These are phyloP conservation scores for Ophiostoma perfectum DNA, from an alignment of 2,329 filamentous ascomycete species.

Conservation along the genomic window DNA sequence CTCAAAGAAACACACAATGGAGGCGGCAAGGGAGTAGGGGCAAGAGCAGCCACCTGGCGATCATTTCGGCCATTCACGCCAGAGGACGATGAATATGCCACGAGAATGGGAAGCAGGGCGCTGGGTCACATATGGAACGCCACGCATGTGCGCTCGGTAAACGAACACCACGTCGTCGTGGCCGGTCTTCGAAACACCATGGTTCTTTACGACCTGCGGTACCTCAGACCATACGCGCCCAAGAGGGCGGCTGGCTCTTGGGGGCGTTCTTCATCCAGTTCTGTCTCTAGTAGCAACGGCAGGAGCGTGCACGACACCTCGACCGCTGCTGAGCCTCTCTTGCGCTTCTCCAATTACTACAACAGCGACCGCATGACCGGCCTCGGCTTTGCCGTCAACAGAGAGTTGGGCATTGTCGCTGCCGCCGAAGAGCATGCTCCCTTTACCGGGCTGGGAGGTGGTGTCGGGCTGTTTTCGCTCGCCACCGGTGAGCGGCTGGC, in stretches of 20 bases:
- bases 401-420: conserved; percentile 44
- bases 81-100: not conserved
- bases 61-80: conserved; percentile 15
- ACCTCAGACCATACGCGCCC: conserved; percentile 24
- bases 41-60: conserved; percentile 1
- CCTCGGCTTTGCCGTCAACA: conserved; percentile 48
- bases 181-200: conserved; percentile 47
- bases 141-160: conserved; percentile 47
- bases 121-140: not conserved
- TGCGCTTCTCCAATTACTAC: conserved; percentile 46
- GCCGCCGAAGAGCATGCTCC: conserved; percentile 42
- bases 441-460: conserved; percentile 40
- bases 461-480: conserved; percentile 47
- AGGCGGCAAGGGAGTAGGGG: too few relatives aligned
- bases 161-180: conserved; percentile 47
- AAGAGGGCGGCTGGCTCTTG: not conserved
- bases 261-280: not conserved
- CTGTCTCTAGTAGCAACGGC: not conserved
- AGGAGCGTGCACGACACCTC: not conserved
- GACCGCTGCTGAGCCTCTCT: conserved; percentile 35
- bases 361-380: conserved; percentile 40
- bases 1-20: too few relatives aligned
- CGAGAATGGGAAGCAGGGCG: not conserved
- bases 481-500: conserved; percentile 39
- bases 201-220: conserved; percentile 54